Base-by-base conservation (phyloP, 140 eudicot genomes). In the Cichorium intybus region DNA sequence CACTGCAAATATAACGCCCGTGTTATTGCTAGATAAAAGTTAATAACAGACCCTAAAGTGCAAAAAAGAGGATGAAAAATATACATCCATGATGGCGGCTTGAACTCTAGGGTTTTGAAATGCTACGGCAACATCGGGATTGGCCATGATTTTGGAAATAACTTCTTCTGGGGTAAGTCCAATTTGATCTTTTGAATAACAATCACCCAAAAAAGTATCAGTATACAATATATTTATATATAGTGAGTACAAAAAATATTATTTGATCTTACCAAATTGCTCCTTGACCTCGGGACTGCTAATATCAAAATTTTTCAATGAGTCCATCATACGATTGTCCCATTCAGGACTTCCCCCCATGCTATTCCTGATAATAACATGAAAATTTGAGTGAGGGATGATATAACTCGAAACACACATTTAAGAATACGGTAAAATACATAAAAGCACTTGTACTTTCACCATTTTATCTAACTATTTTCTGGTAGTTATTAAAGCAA, bases 81-180 rank as follows among this genome's bases (percentile, higher is more conserved):
- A 70, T 88, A 93, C 99, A 63, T 93, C 99, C 95, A 93, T 81
- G 78, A 93, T 88, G 59, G 99, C 97, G 10, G 92, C 94, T 87
- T 88, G 99, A 68, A 93, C 90, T 88, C 97, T 83, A 6, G 99
- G 99, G 56, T 93, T 93, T 69, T 93, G 99, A 63, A 93, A 88
- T 39, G 95, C 95, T 97, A 85, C 81, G 51, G 99, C 99, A 61
- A 93, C 85, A 12, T 93, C 99, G 2, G 99, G 99, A 80, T 88
- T 93, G 17, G 95, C 95, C 97, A 93, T 88, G 58, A 93, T 88
- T 77, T 88, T 93, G 35, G 97, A 93, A 55, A 93, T 81, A 43
- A 88, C 95, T 72, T 93, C 97, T 77, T 93, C 95, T 0, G 97
- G 99, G 15, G 94, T 85, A 66, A 93, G 94, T 56, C 99, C 99